Evolutionary conservation across 345 rosid species (phyloP), one percentile per base, ranked within the genome.

Genomic region (Rhodamnia argentea): DNA sequence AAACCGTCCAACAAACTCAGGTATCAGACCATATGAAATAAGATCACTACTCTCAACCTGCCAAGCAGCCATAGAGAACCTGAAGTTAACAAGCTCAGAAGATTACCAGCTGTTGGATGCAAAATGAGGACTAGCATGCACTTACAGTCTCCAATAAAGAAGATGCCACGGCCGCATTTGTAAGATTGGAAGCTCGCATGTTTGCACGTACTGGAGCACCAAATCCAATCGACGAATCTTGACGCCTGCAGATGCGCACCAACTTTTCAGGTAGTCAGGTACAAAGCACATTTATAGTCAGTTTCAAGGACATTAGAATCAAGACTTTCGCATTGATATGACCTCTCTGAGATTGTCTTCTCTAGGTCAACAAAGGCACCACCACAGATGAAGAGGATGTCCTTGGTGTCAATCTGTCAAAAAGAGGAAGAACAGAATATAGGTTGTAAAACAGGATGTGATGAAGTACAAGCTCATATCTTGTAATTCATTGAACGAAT

Each of bases 291-390:
- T 64, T 32, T 32, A 64, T 70, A 37, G 78, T 37, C 47, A 70
- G 62, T 20, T 75, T 26, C 11, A 42, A 89, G 42, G 86, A 58
- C 87, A 64, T 51, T 82, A n/a, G 64, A 57, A 60, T 88, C 16
- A 83, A 47, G 37, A 55, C 10, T 82, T 44, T 74, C 13, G 70
- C 51, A 9, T 16, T 26, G 13, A 56, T 29, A 86, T 75, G 78
- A 98, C 99, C 99, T 96, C 92, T 98, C 99, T 6, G 99, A 98
- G 84, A 98, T 96, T 10, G 99, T 98, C 91, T 98, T 98, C 93
- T 98, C 99, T 58, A 98, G 91, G 91, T 95, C 99, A 87, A 95
- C 91, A 90, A 98, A 98, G 59, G 99, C 99, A 87, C 99, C 99
- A 23, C 98, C 99, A 78, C 99, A 96, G 85, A 98, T 96, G 90